phyloP scores from a whole-genome alignment of 2,329 filamentous ascomycete species.

The Byssothecium circinans region DNA sequence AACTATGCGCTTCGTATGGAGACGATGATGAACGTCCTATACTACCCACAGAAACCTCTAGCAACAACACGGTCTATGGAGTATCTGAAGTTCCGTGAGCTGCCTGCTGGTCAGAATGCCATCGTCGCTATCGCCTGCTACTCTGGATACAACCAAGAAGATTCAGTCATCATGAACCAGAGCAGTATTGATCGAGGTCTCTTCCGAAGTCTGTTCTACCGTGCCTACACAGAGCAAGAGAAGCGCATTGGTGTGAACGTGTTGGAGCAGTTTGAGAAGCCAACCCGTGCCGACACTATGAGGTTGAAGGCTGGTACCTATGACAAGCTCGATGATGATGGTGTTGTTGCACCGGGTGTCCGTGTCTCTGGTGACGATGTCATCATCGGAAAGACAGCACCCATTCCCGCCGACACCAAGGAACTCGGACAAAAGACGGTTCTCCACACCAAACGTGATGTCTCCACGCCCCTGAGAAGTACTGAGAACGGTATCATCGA shows the following conservation, averaged over 20 bases:
- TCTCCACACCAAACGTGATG: conserved; percentile 88
- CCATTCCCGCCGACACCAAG: conserved; percentile 87
- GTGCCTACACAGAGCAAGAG: conserved; percentile 95
- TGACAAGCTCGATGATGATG: conserved; percentile 96
- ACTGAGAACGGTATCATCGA: conserved; percentile 98
- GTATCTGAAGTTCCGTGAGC: conserved; percentile 94
- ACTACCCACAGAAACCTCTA: conserved; percentile 97
- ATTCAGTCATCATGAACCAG: conserved; percentile 99
- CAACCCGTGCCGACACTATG: conserved; percentile 82
- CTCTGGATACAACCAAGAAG: conserved; percentile 99
- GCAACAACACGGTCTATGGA: conserved; percentile 98
- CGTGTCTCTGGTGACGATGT: conserved; percentile 97
- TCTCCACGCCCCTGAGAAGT: conserved; percentile 89
- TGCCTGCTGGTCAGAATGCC: conserved; percentile 95
- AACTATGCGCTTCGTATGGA: conserved; percentile 98
- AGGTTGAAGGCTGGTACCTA: conserved; percentile 94
- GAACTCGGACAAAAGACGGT: conserved; percentile 91
- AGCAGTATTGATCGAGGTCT: conserved; percentile 97
- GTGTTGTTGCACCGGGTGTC: conserved; percentile 89
- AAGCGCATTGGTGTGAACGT: conserved; percentile 94
- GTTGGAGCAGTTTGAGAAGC: conserved; percentile 94
- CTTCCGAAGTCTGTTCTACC: conserved; percentile 97
- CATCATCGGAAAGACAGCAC: conserved; percentile 98
- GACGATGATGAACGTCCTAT: conserved; percentile 98
- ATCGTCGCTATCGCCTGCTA: conserved; percentile 98